Conservation (phyloP, 495 filamentous ascomycete genomes). For the Ascodesmis nigricans region DNA sequence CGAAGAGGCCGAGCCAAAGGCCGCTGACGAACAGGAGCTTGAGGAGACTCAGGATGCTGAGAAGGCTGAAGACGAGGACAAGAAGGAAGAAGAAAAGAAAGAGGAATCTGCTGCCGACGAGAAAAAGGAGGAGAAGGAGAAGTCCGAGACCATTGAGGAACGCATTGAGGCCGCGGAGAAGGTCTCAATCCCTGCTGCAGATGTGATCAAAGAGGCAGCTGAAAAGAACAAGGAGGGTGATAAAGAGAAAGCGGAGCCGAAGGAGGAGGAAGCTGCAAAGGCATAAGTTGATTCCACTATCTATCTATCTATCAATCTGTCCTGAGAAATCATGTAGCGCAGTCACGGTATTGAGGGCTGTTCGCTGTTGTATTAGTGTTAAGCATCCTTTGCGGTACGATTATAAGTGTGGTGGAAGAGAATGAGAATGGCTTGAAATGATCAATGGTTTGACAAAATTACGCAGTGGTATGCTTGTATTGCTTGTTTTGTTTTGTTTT, state of each 20-base stretch:
- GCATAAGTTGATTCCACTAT: slow-evolving; percentile 1
- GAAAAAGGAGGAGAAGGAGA: background rate
- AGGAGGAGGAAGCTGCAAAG: slow-evolving; percentile 2
- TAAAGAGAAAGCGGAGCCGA: slow-evolving; percentile 3
- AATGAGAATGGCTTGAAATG: too few species aligned
- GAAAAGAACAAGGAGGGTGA: slow-evolving; percentile 5
- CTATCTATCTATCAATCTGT: background rate
- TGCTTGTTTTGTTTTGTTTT: too few species aligned
- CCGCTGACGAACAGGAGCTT: slow-evolving; percentile 4
- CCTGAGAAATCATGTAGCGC: too few species aligned
- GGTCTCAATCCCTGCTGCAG: background rate
- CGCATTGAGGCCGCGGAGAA: slow-evolving; percentile 8
- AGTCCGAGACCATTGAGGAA: slow-evolving; percentile 8
- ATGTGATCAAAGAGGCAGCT: background rate
- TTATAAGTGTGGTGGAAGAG: too few species aligned
- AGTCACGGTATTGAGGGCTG: too few species aligned
- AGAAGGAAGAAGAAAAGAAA: background rate
- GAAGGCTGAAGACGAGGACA: slow-evolving; percentile 1
- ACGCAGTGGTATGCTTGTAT: too few species aligned
- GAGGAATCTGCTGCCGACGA: background rate
- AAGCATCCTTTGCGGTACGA: too few species aligned
- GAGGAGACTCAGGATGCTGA: slow-evolving; percentile 4
- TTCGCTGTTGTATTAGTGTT: too few species aligned
- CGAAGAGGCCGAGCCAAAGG: slow-evolving; percentile 18
- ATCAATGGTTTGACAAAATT: too few species aligned